Percentiles rank a stretch among this genome's conserved stretches.
phyloP scores from a whole-genome alignment of 2,329 filamentous ascomycete genomes.

The Penicillium sp. region DNA sequence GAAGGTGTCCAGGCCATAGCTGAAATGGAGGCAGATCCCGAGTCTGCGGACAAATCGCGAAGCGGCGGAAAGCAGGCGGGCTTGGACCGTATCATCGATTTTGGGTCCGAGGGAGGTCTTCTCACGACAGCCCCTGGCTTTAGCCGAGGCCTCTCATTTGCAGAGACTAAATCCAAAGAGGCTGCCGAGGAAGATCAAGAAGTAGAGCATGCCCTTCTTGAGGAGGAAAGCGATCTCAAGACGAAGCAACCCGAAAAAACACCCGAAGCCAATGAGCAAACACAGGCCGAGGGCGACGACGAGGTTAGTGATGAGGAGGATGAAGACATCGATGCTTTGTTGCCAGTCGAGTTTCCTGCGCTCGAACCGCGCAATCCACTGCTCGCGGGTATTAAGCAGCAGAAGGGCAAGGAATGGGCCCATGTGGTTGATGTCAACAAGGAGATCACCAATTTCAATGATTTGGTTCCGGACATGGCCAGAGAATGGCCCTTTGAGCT shows the following conservation, averaged over 20 bases:
- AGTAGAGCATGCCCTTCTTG: conserved; percentile 60
- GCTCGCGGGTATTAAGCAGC: conserved; percentile 65
- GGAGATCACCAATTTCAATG: conserved; percentile 87
- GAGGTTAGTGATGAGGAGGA: conserved; percentile 33
- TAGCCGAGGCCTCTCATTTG: conserved; percentile 69
- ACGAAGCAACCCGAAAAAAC: conserved; percentile 52
- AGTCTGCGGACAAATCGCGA: conserved; percentile 46
- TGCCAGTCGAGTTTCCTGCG: conserved; percentile 90
- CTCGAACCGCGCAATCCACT: conserved; percentile 78
- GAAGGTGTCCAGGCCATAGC: conserved; percentile 82
- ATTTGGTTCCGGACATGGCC: conserved; percentile 94
- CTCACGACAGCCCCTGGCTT: conserved; percentile 80
- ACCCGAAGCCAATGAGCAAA: conserved; percentile 31
- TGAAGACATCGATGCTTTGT: conserved; percentile 70
- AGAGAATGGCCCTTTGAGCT: conserved; percentile 95
- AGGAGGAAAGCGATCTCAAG: conserved; percentile 39
- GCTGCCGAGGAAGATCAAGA: conserved; percentile 63
- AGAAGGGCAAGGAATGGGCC: conserved; percentile 83
- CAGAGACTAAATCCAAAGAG: conserved; percentile 54
- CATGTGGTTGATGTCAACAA: conserved; percentile 96
- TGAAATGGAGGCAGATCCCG: conserved; percentile 71
- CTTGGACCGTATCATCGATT: conserved; percentile 81
- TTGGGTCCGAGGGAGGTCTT: conserved; percentile 70
- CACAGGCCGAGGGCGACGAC: conserved; percentile 26
- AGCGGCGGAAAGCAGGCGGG: conserved; percentile 44